Evolutionary conservation across 768 basidiomycete species (phyloP).

Genomic region (Trametes maxima): DNA sequence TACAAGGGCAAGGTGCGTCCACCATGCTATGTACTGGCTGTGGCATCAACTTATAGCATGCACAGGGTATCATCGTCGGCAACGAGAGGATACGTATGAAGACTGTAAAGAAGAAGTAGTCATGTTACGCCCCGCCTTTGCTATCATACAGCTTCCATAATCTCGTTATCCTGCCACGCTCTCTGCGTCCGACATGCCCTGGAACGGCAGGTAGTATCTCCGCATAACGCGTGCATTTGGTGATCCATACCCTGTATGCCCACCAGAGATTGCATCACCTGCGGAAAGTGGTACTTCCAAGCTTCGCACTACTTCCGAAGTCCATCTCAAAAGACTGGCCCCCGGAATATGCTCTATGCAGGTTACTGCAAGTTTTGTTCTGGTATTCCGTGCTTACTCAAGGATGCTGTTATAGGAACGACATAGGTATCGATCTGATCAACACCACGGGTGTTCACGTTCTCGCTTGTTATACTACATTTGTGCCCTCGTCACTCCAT

Average conservation of each 20-base stretch:
- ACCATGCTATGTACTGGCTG: constrained; percentile 1
- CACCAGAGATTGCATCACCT: background rate
- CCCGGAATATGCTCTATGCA: background rate
- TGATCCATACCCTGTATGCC: background rate
- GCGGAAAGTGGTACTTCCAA: background rate
- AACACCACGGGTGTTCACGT: background rate
- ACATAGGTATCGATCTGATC: background rate
- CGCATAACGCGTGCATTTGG: background rate
- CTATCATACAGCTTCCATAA: constrained; percentile 15
- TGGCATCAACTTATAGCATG: constrained; percentile 2
- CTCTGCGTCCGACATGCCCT: background rate
- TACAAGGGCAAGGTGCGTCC: constrained; percentile 93
- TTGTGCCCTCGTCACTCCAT: too few relatives aligned
- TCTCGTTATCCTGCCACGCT: background rate
- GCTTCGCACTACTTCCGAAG: background rate
- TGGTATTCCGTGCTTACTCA: too few relatives aligned
- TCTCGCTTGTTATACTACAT: too few relatives aligned
- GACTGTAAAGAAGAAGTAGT: constrained; percentile 93
- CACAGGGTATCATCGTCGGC: constrained; percentile 91
- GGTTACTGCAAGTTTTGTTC: too few relatives aligned
- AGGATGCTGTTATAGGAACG: background rate
- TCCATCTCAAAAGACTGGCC: background rate
- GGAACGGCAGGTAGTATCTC: background rate
- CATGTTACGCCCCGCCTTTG: background rate
- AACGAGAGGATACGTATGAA: constrained; percentile 90